Evolutionary conservation across 257 asterid genomes (phyloP).

Genomic region (Solanum habrochaites): DNA sequence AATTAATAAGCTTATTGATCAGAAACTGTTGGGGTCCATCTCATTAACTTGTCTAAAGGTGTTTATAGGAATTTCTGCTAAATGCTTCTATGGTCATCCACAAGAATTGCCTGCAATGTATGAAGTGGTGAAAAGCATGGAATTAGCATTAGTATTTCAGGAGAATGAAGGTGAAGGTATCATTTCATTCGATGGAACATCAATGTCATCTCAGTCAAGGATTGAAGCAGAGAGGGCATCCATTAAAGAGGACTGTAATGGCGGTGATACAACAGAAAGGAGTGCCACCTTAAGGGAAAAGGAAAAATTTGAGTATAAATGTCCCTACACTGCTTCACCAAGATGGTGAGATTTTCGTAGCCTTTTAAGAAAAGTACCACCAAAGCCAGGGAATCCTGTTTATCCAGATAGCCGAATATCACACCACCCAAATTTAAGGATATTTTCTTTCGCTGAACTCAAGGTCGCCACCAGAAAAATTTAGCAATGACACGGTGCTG

Average conservation of each 20-base stretch:
- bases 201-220: constrained; percentile 2
- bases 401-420: background rate
- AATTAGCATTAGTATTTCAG: constrained; percentile 41
- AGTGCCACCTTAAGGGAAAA: constrained; percentile 14
- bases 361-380: constrained; percentile 26
- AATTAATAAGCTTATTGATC: constrained; percentile 40
- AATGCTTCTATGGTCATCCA: constrained; percentile 47
- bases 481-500: background rate
- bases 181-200: constrained; percentile 30
- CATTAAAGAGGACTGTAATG: constrained; percentile 13
- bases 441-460: background rate
- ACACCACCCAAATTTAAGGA: background rate
- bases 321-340: background rate
- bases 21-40: constrained; percentile 29
- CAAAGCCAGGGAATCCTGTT: constrained; percentile 8
- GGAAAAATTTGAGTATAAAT: constrained; percentile 15
- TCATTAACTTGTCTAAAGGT: constrained; percentile 37
- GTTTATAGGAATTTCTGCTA: constrained; percentile 32
- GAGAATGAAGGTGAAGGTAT: constrained; percentile 33
- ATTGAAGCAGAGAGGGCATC: constrained; percentile 20
- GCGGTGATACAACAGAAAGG: constrained; percentile 12
- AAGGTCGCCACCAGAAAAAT: background rate
- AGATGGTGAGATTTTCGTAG: constrained; percentile 52
- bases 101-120: constrained; percentile 55
- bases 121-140: constrained; percentile 45